A percentile compares a stretch with the other conserved stretches of the same genome.
These are phyloP conservation scores for Entomortierella lignicola DNA, from an alignment of 192 early-diverging fungal species.

Conservation along the genomic window DNA sequence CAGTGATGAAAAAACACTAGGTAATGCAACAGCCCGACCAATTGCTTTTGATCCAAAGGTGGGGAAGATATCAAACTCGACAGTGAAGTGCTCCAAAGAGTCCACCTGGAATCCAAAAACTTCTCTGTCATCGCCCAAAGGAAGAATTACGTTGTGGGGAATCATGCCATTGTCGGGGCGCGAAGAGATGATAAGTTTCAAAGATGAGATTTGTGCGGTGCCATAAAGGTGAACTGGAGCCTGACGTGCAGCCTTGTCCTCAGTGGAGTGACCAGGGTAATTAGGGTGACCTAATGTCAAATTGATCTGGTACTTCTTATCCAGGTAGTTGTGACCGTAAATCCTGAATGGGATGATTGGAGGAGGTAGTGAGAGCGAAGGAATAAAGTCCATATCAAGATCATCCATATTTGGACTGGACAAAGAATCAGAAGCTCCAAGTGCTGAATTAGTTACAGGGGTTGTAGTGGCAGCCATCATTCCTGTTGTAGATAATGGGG, in stretches of 20 bases:
- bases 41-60: conserved; percentile 96
- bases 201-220: conserved; percentile 75
- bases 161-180: conserved; percentile 90
- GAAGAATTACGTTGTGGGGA: conserved; percentile 92
- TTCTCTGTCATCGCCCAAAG: conserved; percentile 83
- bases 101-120: conserved; percentile 90
- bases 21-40: conserved; percentile 85
- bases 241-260: conserved; percentile 35
- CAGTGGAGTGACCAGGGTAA: conserved; percentile 37
- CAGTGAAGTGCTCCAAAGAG: conserved; percentile 74
- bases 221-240: conserved; percentile 71
- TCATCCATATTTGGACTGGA: conserved; percentile 57
- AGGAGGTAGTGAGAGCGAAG: conserved; percentile 93
- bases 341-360: conserved; percentile 98
- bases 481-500: conserved; percentile 21
- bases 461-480: conserved; percentile 25
- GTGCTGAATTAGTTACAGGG: conserved; percentile 15
- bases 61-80: conserved; percentile 98
- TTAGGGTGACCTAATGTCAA: conserved; percentile 70
- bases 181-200: conserved; percentile 89
- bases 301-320: conserved; percentile 89
- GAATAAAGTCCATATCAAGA: conserved; percentile 90
- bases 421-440: conserved; percentile 14
- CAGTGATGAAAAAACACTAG: conserved; percentile 70
- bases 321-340: conserved; percentile 98